These are phyloP conservation scores for Drosera capensis DNA, from an alignment of 148 eudicot species.

Conservation along the genomic window DNA sequence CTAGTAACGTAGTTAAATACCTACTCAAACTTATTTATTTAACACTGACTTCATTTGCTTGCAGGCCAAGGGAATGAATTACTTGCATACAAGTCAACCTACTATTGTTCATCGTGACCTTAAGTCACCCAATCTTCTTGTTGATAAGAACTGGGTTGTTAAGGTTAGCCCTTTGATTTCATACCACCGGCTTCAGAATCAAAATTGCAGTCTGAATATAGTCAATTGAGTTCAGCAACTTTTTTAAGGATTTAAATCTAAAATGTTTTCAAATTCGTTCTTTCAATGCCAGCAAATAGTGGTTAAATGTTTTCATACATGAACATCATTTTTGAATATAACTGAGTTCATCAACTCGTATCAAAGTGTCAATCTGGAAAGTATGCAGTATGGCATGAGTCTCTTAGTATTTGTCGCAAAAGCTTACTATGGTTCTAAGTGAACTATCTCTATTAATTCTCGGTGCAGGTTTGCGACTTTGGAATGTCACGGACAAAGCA, in stretches of 20 bases:
- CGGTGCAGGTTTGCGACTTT: slow-evolving; percentile 90
- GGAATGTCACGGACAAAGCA: slow-evolving; percentile 91
- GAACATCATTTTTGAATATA: no score
- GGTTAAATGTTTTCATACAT: no score
- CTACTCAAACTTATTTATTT: slow-evolving; percentile 5
- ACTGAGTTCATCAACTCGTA: no score
- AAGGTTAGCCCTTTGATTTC: no score
- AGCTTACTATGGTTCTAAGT: neutral
- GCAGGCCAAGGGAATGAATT: slow-evolving; percentile 99
- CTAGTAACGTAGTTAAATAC: neutral
- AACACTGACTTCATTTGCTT: slow-evolving; percentile 8
- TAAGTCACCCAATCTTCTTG: slow-evolving; percentile 93
- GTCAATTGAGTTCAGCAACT: no score
- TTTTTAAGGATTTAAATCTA: no score
- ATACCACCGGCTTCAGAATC: no score
- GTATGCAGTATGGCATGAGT: neutral
- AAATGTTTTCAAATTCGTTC: no score
- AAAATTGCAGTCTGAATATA: no score
- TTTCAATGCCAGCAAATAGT: no score
- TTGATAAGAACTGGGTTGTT: slow-evolving; percentile 91
- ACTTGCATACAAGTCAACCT: slow-evolving; percentile 85
- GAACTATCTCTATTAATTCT: slow-evolving; percentile 3
- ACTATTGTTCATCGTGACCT: slow-evolving; percentile 90
- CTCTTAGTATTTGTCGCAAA: neutral
- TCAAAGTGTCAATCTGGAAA: no score